Evolutionary conservation across 1,284 basidiomycete species (phyloP).

Genomic region (Pseudozyma pruni): DNA sequence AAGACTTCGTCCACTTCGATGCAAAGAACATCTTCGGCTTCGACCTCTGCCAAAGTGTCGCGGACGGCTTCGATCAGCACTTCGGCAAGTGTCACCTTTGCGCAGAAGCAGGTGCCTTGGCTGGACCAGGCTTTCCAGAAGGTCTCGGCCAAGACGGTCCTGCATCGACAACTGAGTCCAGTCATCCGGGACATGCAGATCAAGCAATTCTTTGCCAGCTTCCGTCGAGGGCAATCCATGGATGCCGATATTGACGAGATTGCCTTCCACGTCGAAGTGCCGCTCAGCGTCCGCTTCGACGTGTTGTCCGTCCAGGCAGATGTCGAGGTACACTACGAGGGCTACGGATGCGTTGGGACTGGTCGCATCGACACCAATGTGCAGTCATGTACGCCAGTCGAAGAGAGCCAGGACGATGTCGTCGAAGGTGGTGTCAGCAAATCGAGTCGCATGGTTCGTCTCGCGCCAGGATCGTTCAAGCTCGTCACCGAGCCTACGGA

Average conservation of each 20-base stretch:
- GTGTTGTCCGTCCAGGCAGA: slow-evolving; percentile 41
- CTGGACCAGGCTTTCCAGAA: slow-evolving; percentile 53
- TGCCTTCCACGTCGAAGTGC: slow-evolving; percentile 42
- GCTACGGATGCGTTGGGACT: slow-evolving; percentile 44
- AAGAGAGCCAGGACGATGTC: background rate
- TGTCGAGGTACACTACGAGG: slow-evolving; percentile 53
- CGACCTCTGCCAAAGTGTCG: slow-evolving; percentile 6
- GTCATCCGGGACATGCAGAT: slow-evolving; percentile 27
- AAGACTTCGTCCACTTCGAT: slow-evolving; percentile 17
- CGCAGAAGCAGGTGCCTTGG: slow-evolving; percentile 52
- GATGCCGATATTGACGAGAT: slow-evolving; percentile 48
- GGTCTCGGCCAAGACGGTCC: slow-evolving; percentile 27
- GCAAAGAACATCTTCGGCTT: slow-evolving; percentile 13
- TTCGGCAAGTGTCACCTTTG: slow-evolving; percentile 12
- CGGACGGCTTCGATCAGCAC: slow-evolving; percentile 23
- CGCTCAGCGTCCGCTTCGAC: slow-evolving; percentile 42
- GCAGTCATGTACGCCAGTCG: slow-evolving; percentile 16
- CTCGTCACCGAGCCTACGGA: slow-evolving; percentile 20
- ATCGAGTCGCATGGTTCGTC: slow-evolving; percentile 17
- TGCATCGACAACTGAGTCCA: slow-evolving; percentile 23
- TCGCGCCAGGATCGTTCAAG: slow-evolving; percentile 31
- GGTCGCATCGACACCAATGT: slow-evolving; percentile 36
- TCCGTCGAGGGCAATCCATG: slow-evolving; percentile 24
- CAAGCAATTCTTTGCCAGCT: slow-evolving; percentile 33
- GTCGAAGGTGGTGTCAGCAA: background rate